Conservation (phyloP, 2,329 filamentous ascomycete genomes). For the Stromatinia cepivora region DNA sequence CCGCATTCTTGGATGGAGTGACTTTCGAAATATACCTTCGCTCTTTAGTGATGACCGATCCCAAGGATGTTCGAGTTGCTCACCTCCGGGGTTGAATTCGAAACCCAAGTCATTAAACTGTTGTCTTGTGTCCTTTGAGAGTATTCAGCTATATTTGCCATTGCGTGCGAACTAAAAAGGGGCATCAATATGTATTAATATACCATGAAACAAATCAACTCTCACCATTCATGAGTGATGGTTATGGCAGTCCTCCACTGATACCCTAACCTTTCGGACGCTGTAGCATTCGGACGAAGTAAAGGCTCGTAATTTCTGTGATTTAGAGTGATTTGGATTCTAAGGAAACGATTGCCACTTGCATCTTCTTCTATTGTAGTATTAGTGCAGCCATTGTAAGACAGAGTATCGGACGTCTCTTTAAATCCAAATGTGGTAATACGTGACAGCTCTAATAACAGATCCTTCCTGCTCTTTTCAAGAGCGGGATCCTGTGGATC, state of each 20-base stretch:
- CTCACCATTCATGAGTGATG: conserved; percentile 12
- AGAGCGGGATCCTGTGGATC: conserved; percentile 1
- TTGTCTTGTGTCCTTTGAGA: background rate
- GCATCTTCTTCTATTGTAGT: background rate
- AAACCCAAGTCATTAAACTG: background rate
- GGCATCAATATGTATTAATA: background rate
- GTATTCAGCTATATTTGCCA: background rate
- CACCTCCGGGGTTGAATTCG: background rate
- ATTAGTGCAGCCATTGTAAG: background rate
- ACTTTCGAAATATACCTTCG: background rate
- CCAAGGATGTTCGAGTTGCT: background rate
- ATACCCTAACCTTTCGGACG: conserved; percentile 7
- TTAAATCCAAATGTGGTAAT: background rate
- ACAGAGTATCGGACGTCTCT: background rate
- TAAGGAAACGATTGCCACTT: background rate
- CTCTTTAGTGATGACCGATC: background rate
- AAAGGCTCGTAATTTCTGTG: background rate
- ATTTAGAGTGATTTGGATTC: background rate
- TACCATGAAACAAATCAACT: background rate
- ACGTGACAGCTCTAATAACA: background rate
- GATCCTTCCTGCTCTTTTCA: background rate
- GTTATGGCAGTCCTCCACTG: conserved; percentile 13
- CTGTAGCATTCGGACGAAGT: background rate
- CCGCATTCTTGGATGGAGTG: background rate
- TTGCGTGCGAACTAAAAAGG: background rate